These are phyloP conservation scores for Auxenochlorella pyrenoidosa DNA, from an alignment of 139 green algal genomes.

Conservation along the genomic window DNA sequence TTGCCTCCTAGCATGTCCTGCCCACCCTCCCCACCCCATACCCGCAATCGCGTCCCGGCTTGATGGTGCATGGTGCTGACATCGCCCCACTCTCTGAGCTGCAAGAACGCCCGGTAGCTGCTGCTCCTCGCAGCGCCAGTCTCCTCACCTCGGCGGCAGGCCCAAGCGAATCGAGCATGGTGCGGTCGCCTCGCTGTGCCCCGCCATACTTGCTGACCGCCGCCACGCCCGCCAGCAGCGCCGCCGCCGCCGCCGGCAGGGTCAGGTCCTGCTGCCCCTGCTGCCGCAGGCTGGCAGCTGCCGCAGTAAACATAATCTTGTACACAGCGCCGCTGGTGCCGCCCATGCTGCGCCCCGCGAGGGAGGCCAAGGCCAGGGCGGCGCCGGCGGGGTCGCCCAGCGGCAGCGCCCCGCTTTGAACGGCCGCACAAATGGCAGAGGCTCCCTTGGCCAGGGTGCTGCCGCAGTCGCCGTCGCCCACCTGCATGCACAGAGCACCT, in stretches of 20 bases:
- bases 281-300: neutral
- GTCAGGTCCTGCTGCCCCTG: neutral
- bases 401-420: conserved; percentile 25
- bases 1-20: too few relatives aligned
- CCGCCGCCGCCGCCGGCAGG: conserved; percentile 43
- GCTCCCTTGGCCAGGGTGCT: conserved; percentile 70
- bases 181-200: conserved; percentile 68
- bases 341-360: conserved; percentile 64
- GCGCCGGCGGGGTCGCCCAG: conserved; percentile 37
- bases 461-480: conserved; percentile 91
- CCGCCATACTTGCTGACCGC: conserved; percentile 77
- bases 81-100: neutral
- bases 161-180: conserved; percentile 85
- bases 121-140: too few relatives aligned
- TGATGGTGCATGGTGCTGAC: too few relatives aligned
- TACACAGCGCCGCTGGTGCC: conserved; percentile 72
- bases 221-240: conserved; percentile 61
- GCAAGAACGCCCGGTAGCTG: neutral
- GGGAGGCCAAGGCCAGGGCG: conserved; percentile 39
- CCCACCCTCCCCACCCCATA: too few relatives aligned
- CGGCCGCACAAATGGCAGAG: conserved; percentile 50
- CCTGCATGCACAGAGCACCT: neutral
- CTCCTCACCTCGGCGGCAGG: conserved; percentile 56
- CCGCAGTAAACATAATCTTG: neutral
- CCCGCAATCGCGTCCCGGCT: too few relatives aligned